phyloP scores from a whole-genome alignment of 805 yeast species.

The Suhomyces kilbournensis region DNA sequence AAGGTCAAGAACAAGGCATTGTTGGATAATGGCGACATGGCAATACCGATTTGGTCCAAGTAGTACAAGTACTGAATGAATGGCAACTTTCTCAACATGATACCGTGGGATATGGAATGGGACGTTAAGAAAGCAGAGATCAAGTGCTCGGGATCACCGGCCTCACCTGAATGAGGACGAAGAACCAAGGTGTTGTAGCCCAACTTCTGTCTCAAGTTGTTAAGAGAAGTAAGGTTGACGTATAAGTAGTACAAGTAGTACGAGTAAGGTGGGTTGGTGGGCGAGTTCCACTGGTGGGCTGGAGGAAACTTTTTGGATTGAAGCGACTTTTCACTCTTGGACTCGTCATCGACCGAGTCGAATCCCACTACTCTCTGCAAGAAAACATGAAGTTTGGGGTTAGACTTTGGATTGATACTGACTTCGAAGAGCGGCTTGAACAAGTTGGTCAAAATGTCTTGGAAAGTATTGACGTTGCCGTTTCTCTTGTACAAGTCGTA shows the following conservation, averaged over 20 bases:
- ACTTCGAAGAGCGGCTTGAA: conserved; percentile 91
- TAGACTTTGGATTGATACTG: conserved; percentile 73
- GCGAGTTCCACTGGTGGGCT: conserved; percentile 78
- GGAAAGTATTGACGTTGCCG: conserved; percentile 67
- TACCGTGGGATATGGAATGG: conserved; percentile 95
- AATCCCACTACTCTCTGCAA: conserved; percentile 94
- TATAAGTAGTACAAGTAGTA: conserved; percentile 88
- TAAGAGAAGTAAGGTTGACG: conserved; percentile 82
- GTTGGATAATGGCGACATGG: conserved; percentile 97
- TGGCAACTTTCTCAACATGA: conserved; percentile 87
- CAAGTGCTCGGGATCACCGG: conserved; percentile 99
- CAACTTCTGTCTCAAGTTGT: conserved; percentile 73
- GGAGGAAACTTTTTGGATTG: conserved; percentile 74
- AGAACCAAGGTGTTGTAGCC: conserved; percentile 87
- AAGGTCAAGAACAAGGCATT: conserved; percentile 94
- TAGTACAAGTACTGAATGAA: conserved; percentile 91
- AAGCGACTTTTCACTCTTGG: conserved; percentile 80
- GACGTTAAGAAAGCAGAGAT: conserved; percentile 85
- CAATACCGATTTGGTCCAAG: conserved; percentile 92
- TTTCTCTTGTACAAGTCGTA: conserved; percentile 84
- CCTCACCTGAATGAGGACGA: conserved; percentile 98
- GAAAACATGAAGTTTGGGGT: conserved; percentile 89
- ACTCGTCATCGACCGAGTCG: conserved; percentile 98
- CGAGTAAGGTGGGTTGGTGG: conserved; percentile 94
- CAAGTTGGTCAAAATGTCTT: conserved; percentile 71